Evolutionary conservation across 1,284 basidiomycete species (phyloP).

Genomic region (Meripilus lineatus): DNA sequence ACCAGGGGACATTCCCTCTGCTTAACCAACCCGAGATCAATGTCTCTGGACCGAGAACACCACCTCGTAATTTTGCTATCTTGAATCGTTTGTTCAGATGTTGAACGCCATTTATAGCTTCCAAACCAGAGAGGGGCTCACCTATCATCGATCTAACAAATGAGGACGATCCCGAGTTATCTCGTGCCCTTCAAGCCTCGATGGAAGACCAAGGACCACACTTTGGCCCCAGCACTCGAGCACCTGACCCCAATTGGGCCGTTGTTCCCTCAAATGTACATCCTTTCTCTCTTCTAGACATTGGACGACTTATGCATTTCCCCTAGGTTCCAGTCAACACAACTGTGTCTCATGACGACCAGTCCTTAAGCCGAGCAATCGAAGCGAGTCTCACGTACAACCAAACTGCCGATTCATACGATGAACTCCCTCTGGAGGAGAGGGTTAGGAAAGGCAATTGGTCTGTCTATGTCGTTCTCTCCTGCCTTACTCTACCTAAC

Average conservation of each 20-base stretch:
- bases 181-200: slow-evolving; percentile 49
- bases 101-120: slow-evolving; percentile 18
- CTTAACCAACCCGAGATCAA: too few relatives aligned
- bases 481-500: slow-evolving; percentile 3
- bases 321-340: slow-evolving; percentile 28
- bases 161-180: slow-evolving; percentile 44
- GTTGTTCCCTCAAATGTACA: slow-evolving; percentile 61
- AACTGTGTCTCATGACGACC: slow-evolving; percentile 44
- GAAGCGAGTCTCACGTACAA: slow-evolving; percentile 51
- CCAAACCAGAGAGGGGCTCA: slow-evolving; percentile 27
- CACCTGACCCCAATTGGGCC: slow-evolving; percentile 62
- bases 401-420: slow-evolving; percentile 24
- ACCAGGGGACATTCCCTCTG: slow-evolving; percentile 7
- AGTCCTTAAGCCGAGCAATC: slow-evolving; percentile 58
- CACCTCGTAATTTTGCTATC: slow-evolving; percentile 26
- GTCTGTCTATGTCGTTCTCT: slow-evolving; percentile 32
- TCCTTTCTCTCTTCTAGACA: slow-evolving; percentile 6
- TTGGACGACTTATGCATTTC: neutral
- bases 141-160: slow-evolving; percentile 52
- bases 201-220: slow-evolving; percentile 34
- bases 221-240: slow-evolving; percentile 55
- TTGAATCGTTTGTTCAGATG: neutral
- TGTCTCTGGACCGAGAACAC: slow-evolving; percentile 21
- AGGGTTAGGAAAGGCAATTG: slow-evolving; percentile 51
- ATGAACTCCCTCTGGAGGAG: slow-evolving; percentile 44